Conservation (phyloP, 2,329 filamentous ascomycete species). For the Immersiporthe knoxdaviesiana region DNA sequence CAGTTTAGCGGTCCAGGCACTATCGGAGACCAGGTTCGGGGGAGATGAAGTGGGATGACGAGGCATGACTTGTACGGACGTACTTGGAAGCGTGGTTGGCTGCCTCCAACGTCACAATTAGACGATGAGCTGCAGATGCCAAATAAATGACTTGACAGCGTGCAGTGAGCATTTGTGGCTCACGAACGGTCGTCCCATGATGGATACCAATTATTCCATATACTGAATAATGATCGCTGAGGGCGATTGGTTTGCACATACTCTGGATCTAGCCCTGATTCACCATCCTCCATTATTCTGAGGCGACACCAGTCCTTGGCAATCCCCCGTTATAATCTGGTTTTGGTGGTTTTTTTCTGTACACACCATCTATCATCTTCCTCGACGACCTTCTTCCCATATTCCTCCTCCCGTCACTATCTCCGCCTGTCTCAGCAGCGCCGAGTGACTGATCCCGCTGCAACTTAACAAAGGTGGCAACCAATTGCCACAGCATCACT, state of each 20-base stretch:
- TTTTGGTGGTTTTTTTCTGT: too few species aligned
- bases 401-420: not conserved
- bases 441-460: not conserved
- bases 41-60: not conserved
- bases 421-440: constrained; percentile 4
- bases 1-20: not conserved
- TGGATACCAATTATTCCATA: not conserved
- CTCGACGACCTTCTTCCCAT: not conserved
- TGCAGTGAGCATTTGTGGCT: not conserved
- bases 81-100: not conserved
- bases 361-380: not conserved
- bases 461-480: not conserved
- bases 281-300: not conserved
- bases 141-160: not conserved
- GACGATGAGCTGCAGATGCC: not conserved
- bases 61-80: too few species aligned
- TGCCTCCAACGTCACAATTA: constrained; percentile 8
- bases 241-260: not conserved
- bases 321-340: not conserved
- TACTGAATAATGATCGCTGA: not conserved
- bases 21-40: not conserved
- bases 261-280: not conserved
- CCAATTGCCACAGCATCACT: not conserved
- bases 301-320: not conserved
- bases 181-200: not conserved